phyloP scores from a whole-genome alignment of 2,329 filamentous ascomycete genomes.

The Allantophomopsis lycopodina region DNA sequence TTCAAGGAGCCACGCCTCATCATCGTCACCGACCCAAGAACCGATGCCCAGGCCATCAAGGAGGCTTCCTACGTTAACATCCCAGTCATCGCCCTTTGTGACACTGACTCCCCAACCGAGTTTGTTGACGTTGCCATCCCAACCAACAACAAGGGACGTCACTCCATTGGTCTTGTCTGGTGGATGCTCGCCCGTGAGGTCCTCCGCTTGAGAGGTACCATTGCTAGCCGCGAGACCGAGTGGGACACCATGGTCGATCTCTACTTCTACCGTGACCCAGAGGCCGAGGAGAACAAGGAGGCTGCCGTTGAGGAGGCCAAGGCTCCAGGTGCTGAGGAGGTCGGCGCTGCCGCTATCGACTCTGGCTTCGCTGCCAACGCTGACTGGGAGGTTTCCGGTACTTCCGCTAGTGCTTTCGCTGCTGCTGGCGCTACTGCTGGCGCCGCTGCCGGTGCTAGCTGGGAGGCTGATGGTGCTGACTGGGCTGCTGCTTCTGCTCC shows the following conservation, averaged over 20 bases:
- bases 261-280: slow-evolving; percentile 99
- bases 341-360: slow-evolving; percentile 65
- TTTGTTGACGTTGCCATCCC: slow-evolving; percentile 99
- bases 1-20: slow-evolving; percentile 99
- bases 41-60: slow-evolving; percentile 99
- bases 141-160: slow-evolving; percentile 99
- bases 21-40: slow-evolving; percentile 98
- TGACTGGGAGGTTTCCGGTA: slow-evolving; percentile 78
- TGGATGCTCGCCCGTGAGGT: slow-evolving; percentile 99
- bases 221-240: slow-evolving; percentile 87
- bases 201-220: slow-evolving; percentile 93
- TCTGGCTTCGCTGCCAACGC: slow-evolving; percentile 55
- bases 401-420: slow-evolving; percentile 37
- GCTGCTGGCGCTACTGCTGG: slow-evolving; percentile 49
- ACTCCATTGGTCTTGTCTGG: slow-evolving; percentile 97
- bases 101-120: slow-evolving; percentile 98
- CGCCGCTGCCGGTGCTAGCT: slow-evolving; percentile 41
- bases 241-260: slow-evolving; percentile 99
- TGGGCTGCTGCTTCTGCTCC: slow-evolving; percentile 33
- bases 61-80: slow-evolving; percentile 99
- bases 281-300: slow-evolving; percentile 99
- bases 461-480: slow-evolving; percentile 41
- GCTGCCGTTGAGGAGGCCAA: slow-evolving; percentile 77
- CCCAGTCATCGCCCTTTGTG: slow-evolving; percentile 96
- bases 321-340: slow-evolving; percentile 73